These are phyloP conservation scores for Ehretia macrophylla DNA, from an alignment of 257 asterid species.

Conservation along the genomic window DNA sequence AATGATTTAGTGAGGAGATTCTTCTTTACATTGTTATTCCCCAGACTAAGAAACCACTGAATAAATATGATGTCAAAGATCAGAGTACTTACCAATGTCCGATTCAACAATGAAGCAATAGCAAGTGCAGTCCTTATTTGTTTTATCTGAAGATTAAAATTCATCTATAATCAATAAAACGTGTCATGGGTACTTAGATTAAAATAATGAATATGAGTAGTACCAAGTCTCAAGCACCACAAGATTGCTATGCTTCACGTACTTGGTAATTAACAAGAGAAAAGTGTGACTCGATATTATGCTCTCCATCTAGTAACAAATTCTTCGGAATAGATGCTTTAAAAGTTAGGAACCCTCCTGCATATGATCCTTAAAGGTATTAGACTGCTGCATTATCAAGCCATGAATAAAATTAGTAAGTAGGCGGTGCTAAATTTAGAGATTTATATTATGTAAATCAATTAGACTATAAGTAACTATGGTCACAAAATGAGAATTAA, in stretches of 20 bases:
- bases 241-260: constrained; percentile 19
- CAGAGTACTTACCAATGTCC: constrained; percentile 74
- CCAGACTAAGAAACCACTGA: not conserved
- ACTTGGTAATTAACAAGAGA: constrained; percentile 94
- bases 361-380: constrained; percentile 24
- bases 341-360: constrained; percentile 91
- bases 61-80: constrained; percentile 11
- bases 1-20: not conserved
- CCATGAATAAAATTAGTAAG: constrained; percentile 13
- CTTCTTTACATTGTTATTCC: not conserved
- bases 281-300: constrained; percentile 82
- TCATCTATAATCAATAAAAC: too few species aligned
- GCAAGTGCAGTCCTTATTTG: constrained; percentile 97
- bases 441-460: not conserved
- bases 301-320: constrained; percentile 85
- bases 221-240: not conserved
- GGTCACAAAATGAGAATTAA: not conserved
- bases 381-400: constrained; percentile 4
- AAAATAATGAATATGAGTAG: not conserved
- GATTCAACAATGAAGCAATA: constrained; percentile 78
- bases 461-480: not conserved
- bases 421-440: not conserved
- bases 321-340: constrained; percentile 85
- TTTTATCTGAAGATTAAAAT: constrained; percentile 60
- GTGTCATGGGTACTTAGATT: constrained; percentile 4